Percentiles rank a stretch among this genome's conserved stretches.
Evolutionary conservation across 2,329 filamentous ascomycete genomes (phyloP).

Genomic region (Pestalotiopsis fici): DNA sequence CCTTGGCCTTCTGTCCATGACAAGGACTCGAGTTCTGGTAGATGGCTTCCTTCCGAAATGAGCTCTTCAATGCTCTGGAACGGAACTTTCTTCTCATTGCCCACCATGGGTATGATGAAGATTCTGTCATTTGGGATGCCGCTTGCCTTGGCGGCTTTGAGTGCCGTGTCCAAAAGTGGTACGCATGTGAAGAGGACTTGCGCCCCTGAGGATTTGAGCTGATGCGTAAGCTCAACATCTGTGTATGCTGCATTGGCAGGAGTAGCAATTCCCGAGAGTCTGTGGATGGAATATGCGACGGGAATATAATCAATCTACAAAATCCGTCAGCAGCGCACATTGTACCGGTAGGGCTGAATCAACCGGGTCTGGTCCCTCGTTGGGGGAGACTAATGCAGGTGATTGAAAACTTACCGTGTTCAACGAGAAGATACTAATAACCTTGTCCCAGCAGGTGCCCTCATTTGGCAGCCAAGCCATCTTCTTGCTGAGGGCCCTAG

Average conservation of each 20-base stretch:
- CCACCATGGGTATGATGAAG: constrained; percentile 58
- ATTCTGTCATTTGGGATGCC: constrained; percentile 63
- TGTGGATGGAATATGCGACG: constrained; percentile 68
- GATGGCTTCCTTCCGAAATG: constrained; percentile 54
- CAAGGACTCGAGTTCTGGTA: constrained; percentile 51
- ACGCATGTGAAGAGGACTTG: constrained; percentile 70
- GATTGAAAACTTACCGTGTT: constrained; percentile 53
- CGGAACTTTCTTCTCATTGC: constrained; percentile 37
- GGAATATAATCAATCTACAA: constrained; percentile 64
- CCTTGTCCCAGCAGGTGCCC: constrained; percentile 77
- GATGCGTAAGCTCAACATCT: constrained; percentile 64
- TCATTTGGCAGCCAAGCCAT: constrained; percentile 70
- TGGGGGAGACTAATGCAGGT: neutral
- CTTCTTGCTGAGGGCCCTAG: constrained; percentile 65
- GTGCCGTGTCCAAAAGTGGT: constrained; percentile 60
- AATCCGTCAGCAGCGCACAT: neutral
- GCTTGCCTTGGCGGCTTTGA: constrained; percentile 61
- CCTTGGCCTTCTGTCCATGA: constrained; percentile 61
- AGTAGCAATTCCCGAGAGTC: constrained; percentile 66
- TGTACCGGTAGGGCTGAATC: neutral
- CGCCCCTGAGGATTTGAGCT: constrained; percentile 64
- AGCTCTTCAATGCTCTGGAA: constrained; percentile 67
- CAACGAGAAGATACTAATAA: constrained; percentile 69
- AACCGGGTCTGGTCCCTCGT: neutral
- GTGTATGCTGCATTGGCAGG: constrained; percentile 74